Conservation (phyloP, 352 stramenopile species). For the Thalassiosira livingstoniorum region DNA sequence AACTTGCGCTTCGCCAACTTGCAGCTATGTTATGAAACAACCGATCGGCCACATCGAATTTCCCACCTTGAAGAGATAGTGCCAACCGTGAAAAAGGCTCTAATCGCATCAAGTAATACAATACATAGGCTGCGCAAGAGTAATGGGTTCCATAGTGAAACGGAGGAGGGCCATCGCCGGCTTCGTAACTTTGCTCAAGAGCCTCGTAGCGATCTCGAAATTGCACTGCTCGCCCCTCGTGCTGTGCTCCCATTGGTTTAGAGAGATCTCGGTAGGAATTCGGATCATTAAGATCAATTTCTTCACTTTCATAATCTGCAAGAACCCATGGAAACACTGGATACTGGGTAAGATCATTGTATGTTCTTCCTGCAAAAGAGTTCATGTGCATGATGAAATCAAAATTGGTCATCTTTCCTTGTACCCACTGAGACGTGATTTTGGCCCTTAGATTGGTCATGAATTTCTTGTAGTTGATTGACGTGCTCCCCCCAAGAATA, state of each 20-base stretch:
- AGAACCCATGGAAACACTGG: constrained; percentile 99
- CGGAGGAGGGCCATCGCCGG: constrained; percentile 88
- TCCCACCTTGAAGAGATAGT: constrained; percentile 94
- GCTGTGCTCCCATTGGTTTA: constrained; percentile 97
- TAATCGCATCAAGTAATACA: constrained; percentile 99
- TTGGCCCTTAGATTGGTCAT: constrained; percentile 87
- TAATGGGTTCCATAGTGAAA: constrained; percentile 99
- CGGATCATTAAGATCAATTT: constrained; percentile 94
- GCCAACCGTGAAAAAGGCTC: constrained; percentile 97
- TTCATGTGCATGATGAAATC: constrained; percentile 98
- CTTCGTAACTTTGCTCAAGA: constrained; percentile 88
- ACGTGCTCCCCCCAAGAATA: constrained; percentile 56
- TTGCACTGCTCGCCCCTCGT: constrained; percentile 89
- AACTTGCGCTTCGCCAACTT: constrained; percentile 93
- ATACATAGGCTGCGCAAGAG: constrained; percentile 92
- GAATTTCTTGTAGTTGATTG: constrained; percentile 87
- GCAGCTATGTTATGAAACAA: constrained; percentile 95
- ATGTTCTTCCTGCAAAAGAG: constrained; percentile 92
- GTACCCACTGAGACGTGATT: constrained; percentile 89
- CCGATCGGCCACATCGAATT: constrained; percentile 95
- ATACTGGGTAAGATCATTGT: constrained; percentile 95
- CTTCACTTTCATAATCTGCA: constrained; percentile 94
- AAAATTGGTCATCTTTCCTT: constrained; percentile 92
- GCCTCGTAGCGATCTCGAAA: constrained; percentile 94
- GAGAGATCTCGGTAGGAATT: constrained; percentile 94